Conservation (phyloP, 495 filamentous ascomycete genomes). For the Wilcoxina mikolae region DNA sequence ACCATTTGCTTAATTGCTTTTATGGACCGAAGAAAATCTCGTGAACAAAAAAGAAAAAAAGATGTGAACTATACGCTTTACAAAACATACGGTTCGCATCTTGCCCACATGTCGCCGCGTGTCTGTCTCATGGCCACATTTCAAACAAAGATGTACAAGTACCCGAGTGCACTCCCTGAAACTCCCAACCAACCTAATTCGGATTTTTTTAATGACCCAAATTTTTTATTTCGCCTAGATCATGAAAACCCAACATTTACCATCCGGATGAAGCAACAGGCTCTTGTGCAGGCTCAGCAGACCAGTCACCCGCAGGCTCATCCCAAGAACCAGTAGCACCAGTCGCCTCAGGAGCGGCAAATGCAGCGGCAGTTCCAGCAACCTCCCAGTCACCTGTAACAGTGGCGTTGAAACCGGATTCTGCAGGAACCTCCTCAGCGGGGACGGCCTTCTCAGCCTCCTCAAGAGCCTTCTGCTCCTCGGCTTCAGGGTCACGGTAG, state of each 20-base stretch:
- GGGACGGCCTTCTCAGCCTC: conserved; percentile 49
- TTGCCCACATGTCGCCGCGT: not conserved
- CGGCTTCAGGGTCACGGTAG: conserved; percentile 97
- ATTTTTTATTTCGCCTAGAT: conserved; percentile 8
- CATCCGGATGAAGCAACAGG: conserved; percentile 19
- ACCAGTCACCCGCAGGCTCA: conserved; percentile 59
- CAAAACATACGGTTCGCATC: not conserved
- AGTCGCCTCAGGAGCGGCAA: conserved; percentile 41
- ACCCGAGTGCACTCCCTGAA: conserved; percentile 3
- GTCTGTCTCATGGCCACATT: not conserved
- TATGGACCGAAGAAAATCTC: too few relatives aligned
- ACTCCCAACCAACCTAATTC: not conserved
- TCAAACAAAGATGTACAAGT: conserved; percentile 2
- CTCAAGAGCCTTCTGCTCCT: conserved; percentile 43
- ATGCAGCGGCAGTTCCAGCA: conserved; percentile 42
- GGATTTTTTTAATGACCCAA: not conserved
- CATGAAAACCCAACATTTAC: conserved; percentile 16
- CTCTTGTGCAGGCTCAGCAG: conserved; percentile 38
- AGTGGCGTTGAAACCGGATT: conserved; percentile 55
- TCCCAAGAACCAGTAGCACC: conserved; percentile 66
- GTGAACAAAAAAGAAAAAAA: too few relatives aligned
- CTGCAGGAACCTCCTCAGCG: conserved; percentile 66
- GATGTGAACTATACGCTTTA: not conserved
- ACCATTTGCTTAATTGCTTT: too few relatives aligned
- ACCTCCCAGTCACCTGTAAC: conserved; percentile 54